Evolutionary conservation across 2,329 filamentous ascomycete species (phyloP).

Genomic region (Trichoderma koningii): DNA sequence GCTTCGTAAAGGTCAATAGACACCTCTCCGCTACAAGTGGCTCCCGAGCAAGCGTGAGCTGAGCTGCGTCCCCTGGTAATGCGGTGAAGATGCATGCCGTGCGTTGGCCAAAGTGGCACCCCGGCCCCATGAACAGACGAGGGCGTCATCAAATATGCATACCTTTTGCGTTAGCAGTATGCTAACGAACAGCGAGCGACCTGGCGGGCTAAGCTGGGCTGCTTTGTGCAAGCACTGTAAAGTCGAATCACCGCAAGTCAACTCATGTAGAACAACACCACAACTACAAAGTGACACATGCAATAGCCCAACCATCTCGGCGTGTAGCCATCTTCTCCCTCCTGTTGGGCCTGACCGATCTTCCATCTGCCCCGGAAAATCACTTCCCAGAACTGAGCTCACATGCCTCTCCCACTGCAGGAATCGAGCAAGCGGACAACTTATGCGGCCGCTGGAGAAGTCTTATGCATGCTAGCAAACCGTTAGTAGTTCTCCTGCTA

Average conservation of each 20-base stretch:
- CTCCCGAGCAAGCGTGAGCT: not conserved
- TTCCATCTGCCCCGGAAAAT: not conserved
- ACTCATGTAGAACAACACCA: not conserved
- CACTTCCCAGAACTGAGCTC: not conserved
- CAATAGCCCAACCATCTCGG: no score
- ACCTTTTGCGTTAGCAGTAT: conserved; percentile 12
- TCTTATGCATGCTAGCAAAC: not conserved
- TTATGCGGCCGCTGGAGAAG: conserved; percentile 8
- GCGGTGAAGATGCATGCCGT: conserved; percentile 10
- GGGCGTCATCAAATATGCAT: conserved; percentile 17
- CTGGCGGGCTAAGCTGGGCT: not conserved
- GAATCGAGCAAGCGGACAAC: conserved; percentile 13
- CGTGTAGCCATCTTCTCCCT: no score
- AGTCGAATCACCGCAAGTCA: not conserved
- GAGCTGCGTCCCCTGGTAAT: not conserved
- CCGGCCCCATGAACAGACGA: not conserved
- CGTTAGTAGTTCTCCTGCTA: not conserved
- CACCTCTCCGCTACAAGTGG: not conserved
- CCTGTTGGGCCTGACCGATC: not conserved
- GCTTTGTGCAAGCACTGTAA: not conserved
- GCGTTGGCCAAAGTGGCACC: not conserved
- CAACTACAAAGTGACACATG: not conserved
- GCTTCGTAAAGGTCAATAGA: not conserved
- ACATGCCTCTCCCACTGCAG: not conserved
- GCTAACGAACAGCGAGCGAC: not conserved